phyloP scores from a whole-genome alignment of 805 yeast species.

The Barnettozyma vustinii region DNA sequence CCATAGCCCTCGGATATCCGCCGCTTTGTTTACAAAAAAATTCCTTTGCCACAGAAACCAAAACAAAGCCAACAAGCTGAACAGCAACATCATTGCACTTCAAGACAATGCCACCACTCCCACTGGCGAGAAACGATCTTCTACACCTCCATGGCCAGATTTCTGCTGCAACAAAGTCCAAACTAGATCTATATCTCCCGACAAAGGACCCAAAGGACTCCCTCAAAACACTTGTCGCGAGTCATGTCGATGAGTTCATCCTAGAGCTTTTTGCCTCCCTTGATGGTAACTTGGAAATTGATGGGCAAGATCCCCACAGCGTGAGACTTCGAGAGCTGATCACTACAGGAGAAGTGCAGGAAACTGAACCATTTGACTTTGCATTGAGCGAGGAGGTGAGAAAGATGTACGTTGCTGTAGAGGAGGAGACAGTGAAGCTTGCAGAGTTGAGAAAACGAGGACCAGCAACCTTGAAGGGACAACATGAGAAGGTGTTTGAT shows the following conservation, averaged over 20 bases:
- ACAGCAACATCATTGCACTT: slow-evolving; percentile 15
- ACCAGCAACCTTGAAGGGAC: slow-evolving; percentile 37
- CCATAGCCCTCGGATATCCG: neutral
- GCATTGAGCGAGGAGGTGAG: slow-evolving; percentile 57
- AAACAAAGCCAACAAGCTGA: neutral
- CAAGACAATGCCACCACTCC: slow-evolving; percentile 27
- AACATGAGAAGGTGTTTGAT: slow-evolving; percentile 31
- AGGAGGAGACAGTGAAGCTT: slow-evolving; percentile 52
- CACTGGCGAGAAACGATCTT: slow-evolving; percentile 49
- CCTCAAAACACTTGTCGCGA: slow-evolving; percentile 38
- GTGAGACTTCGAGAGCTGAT: slow-evolving; percentile 9
- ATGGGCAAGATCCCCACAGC: slow-evolving; percentile 36
- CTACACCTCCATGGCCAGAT: slow-evolving; percentile 42
- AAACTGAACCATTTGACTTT: slow-evolving; percentile 67
- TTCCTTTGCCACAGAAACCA: neutral
- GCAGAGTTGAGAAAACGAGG: slow-evolving; percentile 48
- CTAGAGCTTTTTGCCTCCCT: slow-evolving; percentile 52
- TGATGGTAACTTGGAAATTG: slow-evolving; percentile 49
- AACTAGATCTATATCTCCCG: slow-evolving; percentile 46
- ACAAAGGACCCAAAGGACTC: slow-evolving; percentile 36
- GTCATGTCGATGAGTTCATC: slow-evolving; percentile 40
- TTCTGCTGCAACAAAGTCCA: slow-evolving; percentile 34
- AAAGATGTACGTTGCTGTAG: slow-evolving; percentile 51
- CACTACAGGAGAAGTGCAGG: slow-evolving; percentile 15
- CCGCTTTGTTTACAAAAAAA: neutral